Evolutionary conservation across 306 rosid species (phyloP), one percentile per base, ranked within the genome.

Genomic region (Fragaria ananassa): DNA sequence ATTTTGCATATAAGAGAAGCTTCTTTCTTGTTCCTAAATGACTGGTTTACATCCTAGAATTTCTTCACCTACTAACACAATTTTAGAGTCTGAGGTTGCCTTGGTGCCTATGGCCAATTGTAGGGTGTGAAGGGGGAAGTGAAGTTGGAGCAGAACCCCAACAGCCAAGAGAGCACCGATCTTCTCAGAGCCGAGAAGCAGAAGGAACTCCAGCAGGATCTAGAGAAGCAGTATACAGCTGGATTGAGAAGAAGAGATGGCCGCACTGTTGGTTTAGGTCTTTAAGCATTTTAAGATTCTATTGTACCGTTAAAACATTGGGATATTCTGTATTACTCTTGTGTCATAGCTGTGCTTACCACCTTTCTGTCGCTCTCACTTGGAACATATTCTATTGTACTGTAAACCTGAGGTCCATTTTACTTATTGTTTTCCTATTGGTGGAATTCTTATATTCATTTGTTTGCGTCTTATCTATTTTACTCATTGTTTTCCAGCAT

Each of bases 21-120:
- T 69, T 46, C 2, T 8, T 73, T 54, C 35, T 60, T 80, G 79
- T 77, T 81, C 74, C 80, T 89, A 82, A 84, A 81, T 86, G 90
- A 79, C 81, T 79, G 80, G 74, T 70, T 81, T 69, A 68, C 74
- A 80, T 76, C 74, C 19, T 74, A 63, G 76, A 76, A 72, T 89
- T 89, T 81, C 63, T 81, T 81, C 96, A 39, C 89, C 68, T 87
- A 96, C 98, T 96, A 85, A 96, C 99, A 89, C 97, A 74, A 77
- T 92, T 96, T 92, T 87, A 89, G 97, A 95, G 93, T 95, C 98
- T 96, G 93, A 92, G 96, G 89, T 91, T 91, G 96, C 92, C 82
- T 90, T 89, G 90, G 86, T 96, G 97, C 97, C 97, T 89, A 89
- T 95, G 98, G 96, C 97, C 86, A 95, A 86, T 92, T 95, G 97